Evolutionary conservation across 768 basidiomycete genomes (phyloP).

Genomic region (Hericium erinaceus): DNA sequence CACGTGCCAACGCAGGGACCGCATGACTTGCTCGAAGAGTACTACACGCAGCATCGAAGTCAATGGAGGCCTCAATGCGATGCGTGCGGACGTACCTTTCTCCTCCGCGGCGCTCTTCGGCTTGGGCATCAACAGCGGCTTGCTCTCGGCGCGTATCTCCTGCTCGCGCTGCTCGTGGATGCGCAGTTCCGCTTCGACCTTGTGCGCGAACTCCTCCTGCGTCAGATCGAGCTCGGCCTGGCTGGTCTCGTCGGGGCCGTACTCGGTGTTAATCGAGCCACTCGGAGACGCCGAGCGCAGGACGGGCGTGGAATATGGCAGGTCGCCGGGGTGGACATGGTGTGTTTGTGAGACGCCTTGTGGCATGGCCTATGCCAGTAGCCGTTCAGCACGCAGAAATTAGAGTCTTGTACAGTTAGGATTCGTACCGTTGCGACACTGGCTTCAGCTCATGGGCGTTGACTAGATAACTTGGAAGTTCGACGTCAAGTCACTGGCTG

Average conservation of each 20-base stretch:
- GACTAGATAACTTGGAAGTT: too few species aligned
- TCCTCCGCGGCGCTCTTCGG: constrained; percentile 27
- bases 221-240: constrained; percentile 30
- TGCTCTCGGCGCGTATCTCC: constrained; percentile 25
- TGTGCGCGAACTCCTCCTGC: constrained; percentile 28
- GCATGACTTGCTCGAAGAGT: constrained; percentile 29
- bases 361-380: not conserved
- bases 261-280: constrained; percentile 38
- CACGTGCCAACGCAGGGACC: constrained; percentile 27
- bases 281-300: constrained; percentile 38
- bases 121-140: constrained; percentile 25
- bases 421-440: too few species aligned
- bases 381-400: too few species aligned
- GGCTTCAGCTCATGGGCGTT: too few species aligned
- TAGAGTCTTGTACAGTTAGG: too few species aligned
- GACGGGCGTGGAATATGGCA: constrained; percentile 34
- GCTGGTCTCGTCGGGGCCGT: constrained; percentile 36
- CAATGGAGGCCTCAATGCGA: too few species aligned
- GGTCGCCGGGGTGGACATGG: constrained; percentile 15
- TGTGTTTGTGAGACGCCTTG: constrained; percentile 3
- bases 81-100: constrained; percentile 21
- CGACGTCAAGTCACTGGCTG: too few species aligned
- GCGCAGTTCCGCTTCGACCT: constrained; percentile 25
- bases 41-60: constrained; percentile 15
- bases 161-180: constrained; percentile 28